These are phyloP conservation scores for Beauveria brongniartii DNA, from an alignment of 2,329 filamentous ascomycete genomes.

Conservation along the genomic window DNA sequence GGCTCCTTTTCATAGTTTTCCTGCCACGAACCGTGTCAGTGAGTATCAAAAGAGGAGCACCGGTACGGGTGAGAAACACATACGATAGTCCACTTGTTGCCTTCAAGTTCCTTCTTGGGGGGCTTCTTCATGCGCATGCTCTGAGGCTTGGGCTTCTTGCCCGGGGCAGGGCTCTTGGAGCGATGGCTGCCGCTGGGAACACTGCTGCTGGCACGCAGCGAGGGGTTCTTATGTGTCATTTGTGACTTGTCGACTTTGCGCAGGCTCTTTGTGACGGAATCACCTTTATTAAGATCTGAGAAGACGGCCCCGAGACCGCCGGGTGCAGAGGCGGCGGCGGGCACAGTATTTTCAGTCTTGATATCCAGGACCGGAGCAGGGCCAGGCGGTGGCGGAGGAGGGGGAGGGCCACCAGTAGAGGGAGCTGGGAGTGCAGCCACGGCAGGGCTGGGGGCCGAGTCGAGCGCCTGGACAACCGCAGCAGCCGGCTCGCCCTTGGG, in stretches of 20 bases:
- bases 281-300: slow-evolving; percentile 80
- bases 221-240: slow-evolving; percentile 98
- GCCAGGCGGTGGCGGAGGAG: slow-evolving; percentile 58
- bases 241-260: slow-evolving; percentile 91
- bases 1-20: slow-evolving; percentile 82
- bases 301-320: slow-evolving; percentile 81
- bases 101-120: slow-evolving; percentile 68
- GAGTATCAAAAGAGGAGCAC: background rate
- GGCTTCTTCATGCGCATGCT: slow-evolving; percentile 80
- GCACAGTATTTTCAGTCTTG: slow-evolving; percentile 31
- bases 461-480: slow-evolving; percentile 54
- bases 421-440: slow-evolving; percentile 40
- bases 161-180: slow-evolving; percentile 79
- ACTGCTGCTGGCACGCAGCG: slow-evolving; percentile 63
- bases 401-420: slow-evolving; percentile 43
- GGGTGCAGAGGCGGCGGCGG: slow-evolving; percentile 29
- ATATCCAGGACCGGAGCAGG: slow-evolving; percentile 59
- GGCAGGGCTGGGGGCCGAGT: slow-evolving; percentile 28
- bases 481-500: slow-evolving; percentile 63
- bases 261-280: slow-evolving; percentile 77
- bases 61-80: slow-evolving; percentile 24
- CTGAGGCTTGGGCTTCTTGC: slow-evolving; percentile 79
- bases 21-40: slow-evolving; percentile 28
- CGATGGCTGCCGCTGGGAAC: slow-evolving; percentile 55
- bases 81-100: slow-evolving; percentile 89